These are phyloP conservation scores for Pyricularia sp. DNA, from an alignment of 2,329 filamentous ascomycete species.

Conservation along the genomic window DNA sequence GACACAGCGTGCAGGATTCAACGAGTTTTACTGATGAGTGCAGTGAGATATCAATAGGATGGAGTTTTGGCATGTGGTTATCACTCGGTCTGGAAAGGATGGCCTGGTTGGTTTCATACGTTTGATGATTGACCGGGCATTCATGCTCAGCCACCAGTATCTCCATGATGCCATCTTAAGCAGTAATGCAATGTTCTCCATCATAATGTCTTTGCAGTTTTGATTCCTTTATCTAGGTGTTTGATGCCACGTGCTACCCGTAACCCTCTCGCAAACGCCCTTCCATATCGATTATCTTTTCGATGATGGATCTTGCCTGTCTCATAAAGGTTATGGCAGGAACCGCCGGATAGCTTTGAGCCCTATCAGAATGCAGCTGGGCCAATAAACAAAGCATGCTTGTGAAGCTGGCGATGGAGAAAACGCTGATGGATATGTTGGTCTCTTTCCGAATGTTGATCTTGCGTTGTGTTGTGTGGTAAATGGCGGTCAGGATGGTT, in stretches of 20 bases:
- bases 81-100: neutral
- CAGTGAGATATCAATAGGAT: neutral
- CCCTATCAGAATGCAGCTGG: constrained; percentile 54
- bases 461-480: constrained; percentile 69
- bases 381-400: constrained; percentile 62
- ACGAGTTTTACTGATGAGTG: neutral
- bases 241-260: neutral
- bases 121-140: neutral
- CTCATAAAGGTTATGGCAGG: neutral
- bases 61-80: neutral
- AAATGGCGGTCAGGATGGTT: constrained; percentile 62
- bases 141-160: neutral
- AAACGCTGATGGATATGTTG: constrained; percentile 65
- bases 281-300: constrained; percentile 1
- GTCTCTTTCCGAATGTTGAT: constrained; percentile 75
- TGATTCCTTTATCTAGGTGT: neutral
- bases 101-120: neutral
- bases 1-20: neutral
- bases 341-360: constrained; percentile 42
- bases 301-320: neutral
- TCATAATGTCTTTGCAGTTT: neutral
- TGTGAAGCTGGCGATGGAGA: constrained; percentile 67
- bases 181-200: neutral
- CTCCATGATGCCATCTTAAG: neutral
- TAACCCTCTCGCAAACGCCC: neutral